phyloP scores from a whole-genome alignment of 768 basidiomycete species.

The Boletus tylopilopsis region DNA sequence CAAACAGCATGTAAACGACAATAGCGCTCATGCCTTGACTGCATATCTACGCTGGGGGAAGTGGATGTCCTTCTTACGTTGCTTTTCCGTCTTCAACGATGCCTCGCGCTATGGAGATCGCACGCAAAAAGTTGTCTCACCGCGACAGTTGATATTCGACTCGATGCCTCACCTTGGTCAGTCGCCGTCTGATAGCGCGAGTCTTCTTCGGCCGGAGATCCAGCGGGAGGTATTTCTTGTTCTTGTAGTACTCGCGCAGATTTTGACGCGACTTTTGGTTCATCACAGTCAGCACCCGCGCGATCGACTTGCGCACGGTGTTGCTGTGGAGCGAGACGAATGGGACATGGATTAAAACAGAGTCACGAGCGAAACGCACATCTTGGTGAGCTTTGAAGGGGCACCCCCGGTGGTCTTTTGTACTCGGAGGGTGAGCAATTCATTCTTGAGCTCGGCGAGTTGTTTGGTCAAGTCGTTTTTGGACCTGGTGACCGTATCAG shows the following conservation, averaged over 20 bases:
- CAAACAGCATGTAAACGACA: conserved; percentile 34
- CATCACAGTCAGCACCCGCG: conserved; percentile 96
- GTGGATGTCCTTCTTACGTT: conserved; percentile 91
- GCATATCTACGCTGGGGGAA: conserved; percentile 94
- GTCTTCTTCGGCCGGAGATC: conserved; percentile 99
- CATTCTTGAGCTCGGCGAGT: conserved; percentile 89
- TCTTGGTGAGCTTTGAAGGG: conserved; percentile 94
- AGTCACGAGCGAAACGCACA: conserved; percentile 53
- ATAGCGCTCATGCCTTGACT: conserved; percentile 73
- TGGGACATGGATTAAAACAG: neutral
- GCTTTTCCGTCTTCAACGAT: conserved; percentile 85
- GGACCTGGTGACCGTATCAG: conserved; percentile 50
- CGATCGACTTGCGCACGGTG: conserved; percentile 97
- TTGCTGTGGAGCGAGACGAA: conserved; percentile 49
- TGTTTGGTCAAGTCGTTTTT: conserved; percentile 97
- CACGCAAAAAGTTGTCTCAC: conserved; percentile 5
- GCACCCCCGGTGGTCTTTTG: conserved; percentile 98
- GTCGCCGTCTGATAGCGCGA: conserved; percentile 91
- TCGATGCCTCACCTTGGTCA: conserved; percentile 71
- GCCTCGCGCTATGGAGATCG: conserved; percentile 65
- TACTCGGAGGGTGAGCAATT: conserved; percentile 91
- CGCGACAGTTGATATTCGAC: neutral
- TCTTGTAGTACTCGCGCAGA: conserved; percentile 96
- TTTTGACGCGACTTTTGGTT: conserved; percentile 98
- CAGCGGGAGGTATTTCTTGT: conserved; percentile 93